phyloP scores from a whole-genome alignment of 305 asterid species.

The Solanum hybrid region DNA sequence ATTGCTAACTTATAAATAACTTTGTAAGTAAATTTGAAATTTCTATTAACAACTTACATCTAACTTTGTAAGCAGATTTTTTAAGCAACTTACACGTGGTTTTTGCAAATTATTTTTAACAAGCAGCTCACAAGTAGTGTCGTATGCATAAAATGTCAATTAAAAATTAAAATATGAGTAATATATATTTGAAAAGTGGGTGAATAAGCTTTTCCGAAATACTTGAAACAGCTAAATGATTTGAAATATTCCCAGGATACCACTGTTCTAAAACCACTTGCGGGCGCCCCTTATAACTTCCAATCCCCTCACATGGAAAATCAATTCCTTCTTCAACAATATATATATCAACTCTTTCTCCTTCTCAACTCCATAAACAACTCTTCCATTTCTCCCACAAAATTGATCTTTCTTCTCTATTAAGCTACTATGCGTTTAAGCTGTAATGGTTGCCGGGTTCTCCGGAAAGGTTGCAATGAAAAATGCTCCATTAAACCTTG shows the following conservation, averaged over 20 bases:
- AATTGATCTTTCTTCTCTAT: not conserved
- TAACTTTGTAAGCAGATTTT: too few species aligned
- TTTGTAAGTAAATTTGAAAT: not conserved
- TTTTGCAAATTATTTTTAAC: too few species aligned
- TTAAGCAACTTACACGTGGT: too few species aligned
- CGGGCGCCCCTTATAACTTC: conserved; percentile 9
- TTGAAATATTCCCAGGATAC: conserved; percentile 6
- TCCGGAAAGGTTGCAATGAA: conserved; percentile 29
- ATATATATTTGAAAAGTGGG: not conserved
- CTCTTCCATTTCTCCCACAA: not conserved
- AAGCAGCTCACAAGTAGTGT: not conserved
- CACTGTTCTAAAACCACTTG: conserved; percentile 24
- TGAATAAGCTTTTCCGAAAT: not conserved
- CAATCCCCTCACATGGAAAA: not conserved
- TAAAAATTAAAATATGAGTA: not conserved
- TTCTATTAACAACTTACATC: too few species aligned
- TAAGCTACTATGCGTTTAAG: conserved; percentile 21
- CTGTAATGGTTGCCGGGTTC: conserved; percentile 35
- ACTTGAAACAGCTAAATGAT: conserved; percentile 6
- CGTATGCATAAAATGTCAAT: too few species aligned
- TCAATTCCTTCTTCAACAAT: not conserved
- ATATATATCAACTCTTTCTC: not conserved
- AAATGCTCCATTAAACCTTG: conserved; percentile 23
- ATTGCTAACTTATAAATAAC: not conserved
- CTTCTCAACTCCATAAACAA: not conserved